Evolutionary conservation across 2,329 filamentous ascomycete genomes (phyloP).

Genomic region (Penicillium sp.): DNA sequence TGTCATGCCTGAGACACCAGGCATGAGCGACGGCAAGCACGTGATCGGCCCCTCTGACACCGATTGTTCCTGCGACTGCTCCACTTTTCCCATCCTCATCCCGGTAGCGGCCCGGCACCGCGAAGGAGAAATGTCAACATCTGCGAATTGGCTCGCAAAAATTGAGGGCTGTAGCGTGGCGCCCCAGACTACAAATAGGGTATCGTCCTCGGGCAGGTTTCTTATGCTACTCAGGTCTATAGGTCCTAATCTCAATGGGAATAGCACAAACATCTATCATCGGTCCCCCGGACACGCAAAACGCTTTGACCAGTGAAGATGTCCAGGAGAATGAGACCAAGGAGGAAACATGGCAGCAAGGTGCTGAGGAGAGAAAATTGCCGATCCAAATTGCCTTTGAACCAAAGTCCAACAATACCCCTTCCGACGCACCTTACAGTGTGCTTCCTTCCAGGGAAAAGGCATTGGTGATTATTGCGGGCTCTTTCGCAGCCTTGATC

Average conservation of each 20-base stretch:
- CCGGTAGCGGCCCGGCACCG: conserved; percentile 13
- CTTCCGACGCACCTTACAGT: background rate
- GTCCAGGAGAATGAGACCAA: background rate
- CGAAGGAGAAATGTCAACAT: conserved; percentile 7
- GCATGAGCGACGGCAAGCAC: background rate
- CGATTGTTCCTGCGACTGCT: background rate
- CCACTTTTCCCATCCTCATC: background rate
- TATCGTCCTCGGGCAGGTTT: background rate
- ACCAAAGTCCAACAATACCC: background rate
- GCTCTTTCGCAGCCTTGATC: conserved; percentile 16
- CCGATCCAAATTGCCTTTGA: background rate
- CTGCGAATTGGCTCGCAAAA: background rate
- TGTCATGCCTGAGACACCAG: background rate
- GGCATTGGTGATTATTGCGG: background rate
- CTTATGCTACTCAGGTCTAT: background rate
- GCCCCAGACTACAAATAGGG: background rate
- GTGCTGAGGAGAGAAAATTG: background rate
- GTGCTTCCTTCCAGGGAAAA: background rate
- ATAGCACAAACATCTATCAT: background rate
- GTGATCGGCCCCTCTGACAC: background rate
- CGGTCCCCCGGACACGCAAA: background rate
- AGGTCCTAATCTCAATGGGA: no score
- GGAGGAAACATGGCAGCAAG: background rate
- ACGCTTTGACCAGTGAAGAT: background rate
- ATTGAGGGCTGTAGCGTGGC: background rate